Evolutionary conservation across 176 grass and related monocot genomes (phyloP).

Genomic region (Eleusine indica): DNA sequence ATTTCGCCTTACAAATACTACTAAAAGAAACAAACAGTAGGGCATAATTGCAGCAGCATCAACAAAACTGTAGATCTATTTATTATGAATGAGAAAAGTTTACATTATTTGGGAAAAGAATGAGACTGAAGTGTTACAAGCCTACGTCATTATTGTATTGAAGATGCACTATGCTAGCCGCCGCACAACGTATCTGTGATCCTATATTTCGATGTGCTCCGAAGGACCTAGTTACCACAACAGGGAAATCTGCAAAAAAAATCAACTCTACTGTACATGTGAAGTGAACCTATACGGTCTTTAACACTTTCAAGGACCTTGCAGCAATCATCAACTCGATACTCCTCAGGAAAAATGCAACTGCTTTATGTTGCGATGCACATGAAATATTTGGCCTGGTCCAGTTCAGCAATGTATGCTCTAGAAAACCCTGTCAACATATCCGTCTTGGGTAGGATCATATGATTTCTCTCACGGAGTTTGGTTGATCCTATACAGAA

Average conservation of each 20-base stretch:
- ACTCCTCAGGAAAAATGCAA: neutral
- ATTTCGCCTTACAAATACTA: neutral
- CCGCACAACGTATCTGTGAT: conserved; percentile 24
- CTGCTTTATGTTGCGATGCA: neutral
- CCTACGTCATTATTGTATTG: conserved; percentile 32
- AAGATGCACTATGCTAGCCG: conserved; percentile 18
- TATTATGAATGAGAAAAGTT: conserved; percentile 8
- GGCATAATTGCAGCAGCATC: neutral
- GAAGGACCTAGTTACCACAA: conserved; percentile 36
- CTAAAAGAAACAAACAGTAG: neutral
- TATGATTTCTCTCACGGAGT: conserved; percentile 21
- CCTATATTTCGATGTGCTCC: conserved; percentile 39
- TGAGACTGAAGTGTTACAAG: neutral
- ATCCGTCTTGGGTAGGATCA: conserved; percentile 3
- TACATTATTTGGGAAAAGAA: conserved; percentile 32
- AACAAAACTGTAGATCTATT: conserved; percentile 35
- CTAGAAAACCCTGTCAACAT: neutral
- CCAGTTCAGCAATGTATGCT: neutral
- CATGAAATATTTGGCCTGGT: neutral
- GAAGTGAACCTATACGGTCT: conserved; percentile 16
- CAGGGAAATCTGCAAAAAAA: conserved; percentile 26
- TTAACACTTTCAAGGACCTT: conserved; percentile 14
- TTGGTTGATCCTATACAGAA: conserved; percentile 5
- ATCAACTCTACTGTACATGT: conserved; percentile 45
- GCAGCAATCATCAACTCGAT: neutral